Base-by-base conservation (phyloP, 306 rosid genomes). In the Herpetospermum pedunculosum region DNA sequence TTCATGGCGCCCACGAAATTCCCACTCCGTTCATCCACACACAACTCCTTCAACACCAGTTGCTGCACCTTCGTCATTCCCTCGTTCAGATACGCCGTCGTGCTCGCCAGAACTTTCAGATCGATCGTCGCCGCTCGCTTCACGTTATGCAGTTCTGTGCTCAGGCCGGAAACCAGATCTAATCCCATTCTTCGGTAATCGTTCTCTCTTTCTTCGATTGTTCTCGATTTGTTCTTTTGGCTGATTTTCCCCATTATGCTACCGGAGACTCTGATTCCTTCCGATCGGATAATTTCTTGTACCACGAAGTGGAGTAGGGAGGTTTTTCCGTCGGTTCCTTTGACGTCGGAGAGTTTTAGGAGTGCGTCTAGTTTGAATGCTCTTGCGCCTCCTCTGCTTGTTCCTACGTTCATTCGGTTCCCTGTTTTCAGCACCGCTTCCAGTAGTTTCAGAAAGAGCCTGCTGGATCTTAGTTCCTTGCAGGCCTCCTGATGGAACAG, bases 381-480 rank as follows among this genome's bases (percentile, higher is more conserved):
- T 77, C 77, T 78, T 0, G 99, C 99, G 2, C 97, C 99, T 70
- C 99, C 99, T 44, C 99, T 80, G 55, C 90, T 92, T 2, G 99
- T 95, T 57, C 99, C 99, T 0, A 95, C 96, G 47, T 95, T 95
- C 99, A 95, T 91, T 9, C 99, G 82, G 76, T 95, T 95, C 3
- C 99, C 99, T 8, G 99, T 95, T 84, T 95, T 95, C 0, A 95
- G 85, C 19, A 95, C 99, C 6, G 99, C 86, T 83, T 95, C 99
- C 0, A 95, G 92, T 53, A 95, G 41, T 62, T 95, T 95, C 79
- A 87, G 74, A 90, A 95, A 95, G 18, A 95, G 87, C 79, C 99
- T 89, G 86, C 97, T 95, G 75, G 99, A 95, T 60, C 89, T 80
- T 65, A 91, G 88, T 53, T 95, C 99, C 85, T 89, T 91, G 92